A percentile compares a stretch with the other conserved stretches of the same genome.
Conservation (phyloP, 108 stramenopile genomes). For the Aurantiochytrium sp. region DNA sequence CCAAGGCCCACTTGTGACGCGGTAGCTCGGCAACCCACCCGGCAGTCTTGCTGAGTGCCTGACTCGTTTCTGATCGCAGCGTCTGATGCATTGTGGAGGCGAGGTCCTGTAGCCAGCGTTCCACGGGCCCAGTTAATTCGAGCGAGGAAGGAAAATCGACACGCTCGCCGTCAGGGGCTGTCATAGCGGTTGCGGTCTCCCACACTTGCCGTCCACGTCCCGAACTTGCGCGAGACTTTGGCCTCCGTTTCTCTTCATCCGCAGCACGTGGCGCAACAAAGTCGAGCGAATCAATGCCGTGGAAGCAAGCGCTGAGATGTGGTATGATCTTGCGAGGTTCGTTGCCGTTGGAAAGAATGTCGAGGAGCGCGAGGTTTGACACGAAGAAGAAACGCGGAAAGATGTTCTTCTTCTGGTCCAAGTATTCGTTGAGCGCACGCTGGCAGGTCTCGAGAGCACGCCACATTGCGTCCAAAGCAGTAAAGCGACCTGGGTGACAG, state of each 20-base stretch:
- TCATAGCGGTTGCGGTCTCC: slow-evolving; percentile 34
- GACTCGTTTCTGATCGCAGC: not conserved
- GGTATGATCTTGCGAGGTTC: slow-evolving; percentile 50
- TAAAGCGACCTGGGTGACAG: slow-evolving; percentile 25
- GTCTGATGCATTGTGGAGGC: slow-evolving; percentile 29
- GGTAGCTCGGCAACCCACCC: slow-evolving; percentile 30
- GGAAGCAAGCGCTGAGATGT: slow-evolving; percentile 49
- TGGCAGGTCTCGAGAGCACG: slow-evolving; percentile 33
- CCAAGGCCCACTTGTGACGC: slow-evolving; percentile 37
- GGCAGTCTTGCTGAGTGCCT: slow-evolving; percentile 16
- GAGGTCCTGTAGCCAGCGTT: slow-evolving; percentile 39
- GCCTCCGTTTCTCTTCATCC: not conserved
- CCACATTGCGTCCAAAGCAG: slow-evolving; percentile 11
- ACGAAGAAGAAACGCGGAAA: slow-evolving; percentile 47
- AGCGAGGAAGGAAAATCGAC: slow-evolving; percentile 23
- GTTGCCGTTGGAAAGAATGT: slow-evolving; percentile 50
- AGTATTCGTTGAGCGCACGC: slow-evolving; percentile 36
- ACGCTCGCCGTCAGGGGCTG: slow-evolving; percentile 30
- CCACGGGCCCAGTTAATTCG: slow-evolving; percentile 31
- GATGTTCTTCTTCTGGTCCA: slow-evolving; percentile 40
- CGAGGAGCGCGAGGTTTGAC: slow-evolving; percentile 38
- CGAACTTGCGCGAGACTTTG: not conserved
- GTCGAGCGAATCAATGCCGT: slow-evolving; percentile 43
- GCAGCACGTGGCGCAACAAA: slow-evolving; percentile 13
- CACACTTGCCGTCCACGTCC: not conserved